Percentiles rank a stretch among this genome's conserved stretches.
phyloP scores from a whole-genome alignment of 768 basidiomycete genomes.

The Scleroderma bovista region DNA sequence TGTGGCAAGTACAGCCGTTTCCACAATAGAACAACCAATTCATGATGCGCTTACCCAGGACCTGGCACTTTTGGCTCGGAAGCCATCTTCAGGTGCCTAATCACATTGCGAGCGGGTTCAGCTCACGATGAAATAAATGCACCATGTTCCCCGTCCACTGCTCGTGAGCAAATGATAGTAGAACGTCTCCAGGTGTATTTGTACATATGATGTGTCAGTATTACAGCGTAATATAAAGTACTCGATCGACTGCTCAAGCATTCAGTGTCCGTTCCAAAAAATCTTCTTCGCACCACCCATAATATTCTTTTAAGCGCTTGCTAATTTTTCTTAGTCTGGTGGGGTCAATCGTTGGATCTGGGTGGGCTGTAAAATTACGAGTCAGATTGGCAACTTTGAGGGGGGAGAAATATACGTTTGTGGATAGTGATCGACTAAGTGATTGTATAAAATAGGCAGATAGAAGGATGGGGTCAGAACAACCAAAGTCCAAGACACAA shows the following conservation, averaged over 20 bases:
- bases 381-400: background rate
- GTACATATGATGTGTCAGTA: no score
- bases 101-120: no score
- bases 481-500: background rate
- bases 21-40: background rate
- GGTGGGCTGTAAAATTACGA: slow-evolving; percentile 51
- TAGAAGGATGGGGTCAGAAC: slow-evolving; percentile 2
- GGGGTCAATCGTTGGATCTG: slow-evolving; percentile 58
- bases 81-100: background rate
- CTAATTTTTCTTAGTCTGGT: slow-evolving; percentile 47
- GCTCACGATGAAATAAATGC: no score
- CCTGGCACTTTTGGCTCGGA: background rate
- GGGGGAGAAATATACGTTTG: slow-evolving; percentile 44
- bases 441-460: background rate
- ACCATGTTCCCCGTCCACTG: no score
- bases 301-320: slow-evolving; percentile 53
- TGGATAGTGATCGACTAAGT: slow-evolving; percentile 68
- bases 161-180: no score
- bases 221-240: background rate
- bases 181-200: background rate
- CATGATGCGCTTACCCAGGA: background rate
- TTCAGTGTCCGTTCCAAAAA: slow-evolving; percentile 21
- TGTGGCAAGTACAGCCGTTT: background rate
- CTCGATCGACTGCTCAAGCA: background rate
- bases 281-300: slow-evolving; percentile 58